phyloP scores from a whole-genome alignment of 2,329 filamentous ascomycete genomes.

The Epichloe amarillans region DNA sequence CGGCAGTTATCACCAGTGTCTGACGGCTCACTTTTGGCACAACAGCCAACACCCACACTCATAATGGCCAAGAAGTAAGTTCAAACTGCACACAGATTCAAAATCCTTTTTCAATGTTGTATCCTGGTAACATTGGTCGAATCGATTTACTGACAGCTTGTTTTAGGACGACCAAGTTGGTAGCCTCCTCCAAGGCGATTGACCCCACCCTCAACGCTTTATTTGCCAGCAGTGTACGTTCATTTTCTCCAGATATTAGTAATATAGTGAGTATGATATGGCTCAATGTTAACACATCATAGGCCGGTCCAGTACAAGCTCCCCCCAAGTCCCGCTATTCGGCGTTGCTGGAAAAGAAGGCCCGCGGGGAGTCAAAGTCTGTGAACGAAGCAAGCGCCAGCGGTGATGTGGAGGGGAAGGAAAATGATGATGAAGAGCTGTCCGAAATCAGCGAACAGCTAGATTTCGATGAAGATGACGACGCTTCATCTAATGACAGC shows the following conservation, averaged over 20 bases:
- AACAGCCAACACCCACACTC: background rate
- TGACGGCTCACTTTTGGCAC: background rate
- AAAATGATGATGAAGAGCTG: constrained; percentile 18
- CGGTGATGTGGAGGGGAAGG: constrained; percentile 13
- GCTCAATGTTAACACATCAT: background rate
- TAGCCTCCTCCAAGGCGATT: constrained; percentile 39
- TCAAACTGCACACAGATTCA: background rate
- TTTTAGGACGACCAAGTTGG: constrained; percentile 21
- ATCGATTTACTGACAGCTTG: constrained; percentile 15
- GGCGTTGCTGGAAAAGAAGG: constrained; percentile 22
- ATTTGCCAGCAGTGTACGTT: constrained; percentile 59
- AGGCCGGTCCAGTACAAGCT: constrained; percentile 39
- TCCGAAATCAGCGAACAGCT: constrained; percentile 15
- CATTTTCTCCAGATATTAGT: background rate
- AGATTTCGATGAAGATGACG: constrained; percentile 16
- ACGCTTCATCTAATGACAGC: constrained; percentile 10
- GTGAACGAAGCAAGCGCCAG: constrained; percentile 12
- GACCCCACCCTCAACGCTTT: constrained; percentile 58
- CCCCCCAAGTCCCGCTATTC: constrained; percentile 33
- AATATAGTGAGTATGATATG: background rate
- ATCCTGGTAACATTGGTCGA: constrained; percentile 4
- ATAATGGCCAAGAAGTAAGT: constrained; percentile 14
- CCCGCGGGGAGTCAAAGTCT: constrained; percentile 9
- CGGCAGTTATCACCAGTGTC: background rate
- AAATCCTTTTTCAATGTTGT: background rate